Percentiles rank a stretch among this genome's conserved stretches.
phyloP scores from a whole-genome alignment of 2,329 filamentous ascomycete genomes.

The Geosmithia morbida region DNA sequence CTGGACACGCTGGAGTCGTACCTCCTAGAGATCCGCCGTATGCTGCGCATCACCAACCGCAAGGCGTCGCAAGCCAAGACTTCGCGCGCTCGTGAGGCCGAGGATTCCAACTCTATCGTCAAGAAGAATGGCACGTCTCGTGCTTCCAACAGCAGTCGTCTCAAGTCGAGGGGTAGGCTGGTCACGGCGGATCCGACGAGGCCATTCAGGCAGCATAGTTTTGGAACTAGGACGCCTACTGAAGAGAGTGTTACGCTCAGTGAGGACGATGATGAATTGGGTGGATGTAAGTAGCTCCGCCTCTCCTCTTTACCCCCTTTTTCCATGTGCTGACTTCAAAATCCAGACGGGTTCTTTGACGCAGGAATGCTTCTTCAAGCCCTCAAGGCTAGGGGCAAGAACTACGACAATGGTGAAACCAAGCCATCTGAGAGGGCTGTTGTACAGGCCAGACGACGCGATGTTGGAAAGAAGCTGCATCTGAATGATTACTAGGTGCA shows the following conservation, averaged over 20 bases:
- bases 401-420: conserved; percentile 32
- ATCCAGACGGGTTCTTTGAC: conserved; percentile 90
- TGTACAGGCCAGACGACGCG: conserved; percentile 42
- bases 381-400: conserved; percentile 56
- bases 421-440: conserved; percentile 45
- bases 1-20: conserved; percentile 85
- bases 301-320: background rate
- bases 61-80: conserved; percentile 18
- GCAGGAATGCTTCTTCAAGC: conserved; percentile 88
- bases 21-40: conserved; percentile 75
- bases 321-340: background rate
- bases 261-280: conserved; percentile 79
- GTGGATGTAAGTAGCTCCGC: conserved; percentile 63
- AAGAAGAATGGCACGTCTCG: conserved; percentile 14
- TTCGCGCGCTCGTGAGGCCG: conserved; percentile 39
- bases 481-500: conserved; percentile 47
- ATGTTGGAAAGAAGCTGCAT: conserved; percentile 61
- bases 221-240: conserved; percentile 42
- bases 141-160: conserved; percentile 13
- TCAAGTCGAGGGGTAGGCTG: conserved; percentile 60
- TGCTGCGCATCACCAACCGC: conserved; percentile 55
- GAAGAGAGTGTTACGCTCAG: conserved; percentile 60
- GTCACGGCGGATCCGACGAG: conserved; percentile 43
- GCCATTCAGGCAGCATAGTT: conserved; percentile 15
- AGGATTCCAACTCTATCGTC: conserved; percentile 14